phyloP scores from a whole-genome alignment of 78 protist genomes.

The Neovahlkampfia damariscottae region DNA sequence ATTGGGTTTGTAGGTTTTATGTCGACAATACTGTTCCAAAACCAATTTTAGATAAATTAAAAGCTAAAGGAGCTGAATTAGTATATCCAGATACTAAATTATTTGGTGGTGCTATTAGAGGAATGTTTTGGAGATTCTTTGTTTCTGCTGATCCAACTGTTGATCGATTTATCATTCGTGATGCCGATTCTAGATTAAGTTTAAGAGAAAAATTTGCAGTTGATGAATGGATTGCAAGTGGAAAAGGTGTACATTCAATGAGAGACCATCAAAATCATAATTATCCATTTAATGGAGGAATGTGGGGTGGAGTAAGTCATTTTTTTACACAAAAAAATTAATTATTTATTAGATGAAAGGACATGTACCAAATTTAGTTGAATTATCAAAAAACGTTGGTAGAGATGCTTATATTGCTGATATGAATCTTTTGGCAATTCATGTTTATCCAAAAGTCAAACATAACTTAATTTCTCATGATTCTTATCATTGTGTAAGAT shows the following conservation, averaged over 20 bases:
- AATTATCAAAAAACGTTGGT: background rate
- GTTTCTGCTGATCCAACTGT: conserved; percentile 10
- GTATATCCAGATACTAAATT: background rate
- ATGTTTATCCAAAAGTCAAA: background rate
- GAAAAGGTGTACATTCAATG: background rate
- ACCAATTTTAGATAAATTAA: background rate
- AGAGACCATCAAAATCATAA: conserved; percentile 20
- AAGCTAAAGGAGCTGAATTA: background rate
- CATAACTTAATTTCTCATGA: background rate
- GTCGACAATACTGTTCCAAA: conserved; percentile 14
- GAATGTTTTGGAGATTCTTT: conserved; percentile 25
- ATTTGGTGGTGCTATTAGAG: background rate
- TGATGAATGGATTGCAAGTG: background rate
- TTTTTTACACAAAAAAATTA: background rate
- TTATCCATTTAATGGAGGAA: conserved; percentile 14
- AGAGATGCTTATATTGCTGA: conserved; percentile 6
- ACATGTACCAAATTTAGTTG: background rate
- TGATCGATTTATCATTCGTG: conserved; percentile 18
- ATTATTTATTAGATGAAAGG: background rate
- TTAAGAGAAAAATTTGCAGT: conserved; percentile 1
- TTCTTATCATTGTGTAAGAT: conserved; percentile 5
- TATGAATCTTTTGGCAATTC: conserved; percentile 4
- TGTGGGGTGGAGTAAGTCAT: conserved; percentile 14
- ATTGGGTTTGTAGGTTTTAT: conserved; percentile 17
- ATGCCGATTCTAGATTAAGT: conserved; percentile 12